Conservation (phyloP, 495 filamentous ascomycete species). For the Podospora conica region DNA sequence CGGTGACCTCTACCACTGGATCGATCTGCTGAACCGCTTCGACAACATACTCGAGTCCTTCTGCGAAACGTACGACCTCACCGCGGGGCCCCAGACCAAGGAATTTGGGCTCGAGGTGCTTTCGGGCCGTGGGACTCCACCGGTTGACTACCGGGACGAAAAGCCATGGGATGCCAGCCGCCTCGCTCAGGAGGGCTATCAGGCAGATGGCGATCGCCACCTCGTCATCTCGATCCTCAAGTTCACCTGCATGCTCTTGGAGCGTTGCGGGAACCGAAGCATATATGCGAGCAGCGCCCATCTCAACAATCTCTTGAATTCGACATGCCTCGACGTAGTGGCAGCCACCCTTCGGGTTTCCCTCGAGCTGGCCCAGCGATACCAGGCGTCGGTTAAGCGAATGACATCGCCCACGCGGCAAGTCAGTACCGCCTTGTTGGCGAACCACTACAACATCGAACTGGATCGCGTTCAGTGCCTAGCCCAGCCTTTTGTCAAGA, state of each 20-base stretch:
- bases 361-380: slow-evolving; percentile 81
- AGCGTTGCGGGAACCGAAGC: slow-evolving; percentile 96
- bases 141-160: slow-evolving; percentile 34
- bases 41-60: slow-evolving; percentile 79
- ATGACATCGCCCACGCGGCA: slow-evolving; percentile 49
- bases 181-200: slow-evolving; percentile 54
- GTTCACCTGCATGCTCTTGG: slow-evolving; percentile 80
- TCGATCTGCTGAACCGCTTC: slow-evolving; percentile 88
- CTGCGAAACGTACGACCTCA: slow-evolving; percentile 73
- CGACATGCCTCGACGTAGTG: slow-evolving; percentile 71
- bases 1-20: slow-evolving; percentile 98
- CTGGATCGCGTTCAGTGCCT: slow-evolving; percentile 80
- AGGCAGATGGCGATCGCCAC: slow-evolving; percentile 66
- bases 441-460: slow-evolving; percentile 90
- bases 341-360: slow-evolving; percentile 67
- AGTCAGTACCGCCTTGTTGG: slow-evolving; percentile 65
- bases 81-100: slow-evolving; percentile 70
- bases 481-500: slow-evolving; percentile 74
- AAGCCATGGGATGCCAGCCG: slow-evolving; percentile 39
- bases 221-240: slow-evolving; percentile 71
- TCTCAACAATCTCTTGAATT: slow-evolving; percentile 80
- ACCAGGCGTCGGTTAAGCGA: slow-evolving; percentile 78
- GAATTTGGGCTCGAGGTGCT: slow-evolving; percentile 63
- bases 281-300: slow-evolving; percentile 87
- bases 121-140: slow-evolving; percentile 38